Percentiles rank a stretch among this genome's conserved stretches.
These are phyloP conservation scores for Starmerella bombi DNA, from an alignment of 805 yeast species.

Conservation along the genomic window DNA sequence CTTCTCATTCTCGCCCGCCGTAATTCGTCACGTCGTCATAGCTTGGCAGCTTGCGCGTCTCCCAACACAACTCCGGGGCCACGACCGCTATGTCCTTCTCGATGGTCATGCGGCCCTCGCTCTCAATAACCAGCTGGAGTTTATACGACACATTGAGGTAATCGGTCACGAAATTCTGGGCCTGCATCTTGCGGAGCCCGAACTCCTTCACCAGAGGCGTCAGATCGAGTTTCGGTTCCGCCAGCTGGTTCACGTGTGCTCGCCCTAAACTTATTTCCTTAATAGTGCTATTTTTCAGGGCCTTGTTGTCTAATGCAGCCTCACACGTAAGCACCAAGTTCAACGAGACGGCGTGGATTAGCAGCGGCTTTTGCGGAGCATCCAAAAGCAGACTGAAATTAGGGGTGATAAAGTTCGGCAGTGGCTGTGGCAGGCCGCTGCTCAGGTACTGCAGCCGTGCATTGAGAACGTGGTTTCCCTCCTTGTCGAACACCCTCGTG, in stretches of 20 bases:
- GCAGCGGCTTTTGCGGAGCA: not conserved
- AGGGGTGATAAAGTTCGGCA: not conserved
- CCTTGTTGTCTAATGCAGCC: not conserved
- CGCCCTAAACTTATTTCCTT: not conserved
- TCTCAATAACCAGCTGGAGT: not conserved
- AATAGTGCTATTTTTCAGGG: not conserved
- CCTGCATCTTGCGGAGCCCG: not conserved
- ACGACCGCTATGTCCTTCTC: not conserved
- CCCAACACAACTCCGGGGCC: not conserved
- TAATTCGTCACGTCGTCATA: not conserved
- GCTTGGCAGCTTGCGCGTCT: not conserved
- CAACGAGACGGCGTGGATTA: not conserved
- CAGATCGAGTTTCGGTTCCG: not conserved
- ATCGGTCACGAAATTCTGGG: conserved; percentile 1
- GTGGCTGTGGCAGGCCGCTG: not conserved
- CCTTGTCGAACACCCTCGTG: not conserved
- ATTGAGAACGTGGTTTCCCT: not conserved
- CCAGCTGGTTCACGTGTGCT: not conserved
- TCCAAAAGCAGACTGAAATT: not conserved
- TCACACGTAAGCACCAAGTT: not conserved
- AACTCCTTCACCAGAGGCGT: not conserved
- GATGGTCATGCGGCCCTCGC: not conserved
- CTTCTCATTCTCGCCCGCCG: not conserved
- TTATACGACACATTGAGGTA: not conserved
- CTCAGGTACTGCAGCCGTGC: not conserved